A percentile compares a stretch with the other conserved stretches of the same genome.
phyloP scores from a whole-genome alignment of 225 moss, liverwort and hornwort genomes.

The Antitrichia curtipendula region DNA sequence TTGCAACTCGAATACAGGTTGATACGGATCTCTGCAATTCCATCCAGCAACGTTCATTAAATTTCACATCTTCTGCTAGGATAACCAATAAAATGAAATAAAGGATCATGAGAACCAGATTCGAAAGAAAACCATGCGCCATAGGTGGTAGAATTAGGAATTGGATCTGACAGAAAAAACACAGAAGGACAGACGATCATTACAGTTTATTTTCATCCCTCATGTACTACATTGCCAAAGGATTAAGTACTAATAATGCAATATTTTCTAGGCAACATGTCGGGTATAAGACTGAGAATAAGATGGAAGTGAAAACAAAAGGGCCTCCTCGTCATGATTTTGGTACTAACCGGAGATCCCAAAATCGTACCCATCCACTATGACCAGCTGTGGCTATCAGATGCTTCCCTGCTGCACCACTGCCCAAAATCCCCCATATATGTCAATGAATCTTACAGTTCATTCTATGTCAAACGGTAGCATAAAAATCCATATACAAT shows the following conservation, averaged over 20 bases:
- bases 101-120: neutral
- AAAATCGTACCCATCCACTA: slow-evolving; percentile 87
- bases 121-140: neutral
- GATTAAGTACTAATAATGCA: neutral
- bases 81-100: neutral
- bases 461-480: neutral
- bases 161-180: neutral
- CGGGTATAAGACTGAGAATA: neutral
- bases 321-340: neutral
- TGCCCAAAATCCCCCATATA: slow-evolving; percentile 3
- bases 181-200: neutral
- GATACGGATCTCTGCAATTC: slow-evolving; percentile 70
- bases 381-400: slow-evolving; percentile 92
- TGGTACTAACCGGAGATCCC: slow-evolving; percentile 69
- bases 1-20: slow-evolving; percentile 84
- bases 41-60: neutral
- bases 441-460: neutral
- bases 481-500: neutral
- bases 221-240: neutral
- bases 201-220: neutral
- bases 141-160: neutral
- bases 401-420: slow-evolving; percentile 63
- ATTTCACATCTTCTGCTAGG: neutral
- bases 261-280: neutral
- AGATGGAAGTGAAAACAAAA: neutral